phyloP scores from a whole-genome alignment of 352 stramenopile species.

The Pythium scleroteichum region DNA sequence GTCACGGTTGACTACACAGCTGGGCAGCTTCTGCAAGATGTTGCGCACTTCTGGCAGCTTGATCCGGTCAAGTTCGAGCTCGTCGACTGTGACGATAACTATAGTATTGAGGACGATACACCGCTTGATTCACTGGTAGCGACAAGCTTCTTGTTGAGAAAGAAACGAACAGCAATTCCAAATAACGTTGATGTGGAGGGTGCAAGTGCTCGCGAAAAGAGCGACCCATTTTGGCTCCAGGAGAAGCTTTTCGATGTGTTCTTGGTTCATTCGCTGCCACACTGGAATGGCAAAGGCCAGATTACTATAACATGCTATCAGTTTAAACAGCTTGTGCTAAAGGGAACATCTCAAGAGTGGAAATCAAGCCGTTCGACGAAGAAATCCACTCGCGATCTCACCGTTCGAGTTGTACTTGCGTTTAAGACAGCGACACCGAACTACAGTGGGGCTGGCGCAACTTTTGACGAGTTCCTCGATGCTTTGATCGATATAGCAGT shows the following conservation, averaged over 20 bases:
- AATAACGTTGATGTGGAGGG: neutral
- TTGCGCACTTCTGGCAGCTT: slow-evolving; percentile 48
- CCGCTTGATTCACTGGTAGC: slow-evolving; percentile 21
- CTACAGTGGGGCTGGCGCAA: slow-evolving; percentile 31
- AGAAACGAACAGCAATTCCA: neutral
- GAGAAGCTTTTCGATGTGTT: slow-evolving; percentile 72
- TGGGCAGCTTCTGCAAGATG: slow-evolving; percentile 48
- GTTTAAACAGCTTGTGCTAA: slow-evolving; percentile 63
- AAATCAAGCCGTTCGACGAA: slow-evolving; percentile 19
- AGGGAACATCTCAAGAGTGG: slow-evolving; percentile 23
- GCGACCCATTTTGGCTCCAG: slow-evolving; percentile 58
- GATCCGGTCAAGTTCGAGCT: slow-evolving; percentile 47
- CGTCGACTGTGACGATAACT: slow-evolving; percentile 26
- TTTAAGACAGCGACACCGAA: slow-evolving; percentile 36
- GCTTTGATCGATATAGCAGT: slow-evolving; percentile 51
- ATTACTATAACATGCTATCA: slow-evolving; percentile 60
- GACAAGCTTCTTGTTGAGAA: slow-evolving; percentile 17
- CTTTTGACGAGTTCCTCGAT: slow-evolving; percentile 63
- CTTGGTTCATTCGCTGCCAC: slow-evolving; percentile 56
- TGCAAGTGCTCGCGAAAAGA: neutral
- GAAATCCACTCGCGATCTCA: slow-evolving; percentile 44
- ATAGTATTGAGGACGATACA: slow-evolving; percentile 28
- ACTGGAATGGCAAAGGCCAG: slow-evolving; percentile 37
- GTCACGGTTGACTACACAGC: slow-evolving; percentile 48
- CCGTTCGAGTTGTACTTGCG: slow-evolving; percentile 36